Conservation (phyloP, 192 early-diverging fungal species). For the Linnemannia hyalina region DNA sequence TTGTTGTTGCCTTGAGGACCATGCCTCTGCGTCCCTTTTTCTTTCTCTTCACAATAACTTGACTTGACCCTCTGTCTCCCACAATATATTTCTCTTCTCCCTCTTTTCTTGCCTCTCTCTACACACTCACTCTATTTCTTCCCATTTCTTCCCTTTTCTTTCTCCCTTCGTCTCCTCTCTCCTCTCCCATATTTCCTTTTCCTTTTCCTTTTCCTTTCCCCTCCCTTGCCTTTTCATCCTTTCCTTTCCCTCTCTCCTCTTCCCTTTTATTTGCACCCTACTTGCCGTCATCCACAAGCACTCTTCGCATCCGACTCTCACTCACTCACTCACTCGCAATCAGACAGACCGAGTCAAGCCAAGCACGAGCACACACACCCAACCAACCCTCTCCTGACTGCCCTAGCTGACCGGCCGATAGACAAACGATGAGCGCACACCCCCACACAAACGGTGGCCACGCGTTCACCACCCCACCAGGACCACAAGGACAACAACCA, state of each 20-base stretch:
- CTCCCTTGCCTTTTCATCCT: not conserved
- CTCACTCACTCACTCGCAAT: not conserved
- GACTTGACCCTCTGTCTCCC: not conserved
- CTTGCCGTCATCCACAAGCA: not conserved
- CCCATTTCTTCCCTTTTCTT: not conserved
- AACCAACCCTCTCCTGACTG: too few relatives aligned
- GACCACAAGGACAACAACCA: not conserved
- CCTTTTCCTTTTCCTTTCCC: not conserved
- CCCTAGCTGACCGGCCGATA: not conserved
- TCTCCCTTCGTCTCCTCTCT: not conserved
- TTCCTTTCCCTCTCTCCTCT: not conserved
- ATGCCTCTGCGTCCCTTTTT: too few relatives aligned
- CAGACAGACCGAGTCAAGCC: slow-evolving; percentile 8
- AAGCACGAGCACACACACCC: not conserved
- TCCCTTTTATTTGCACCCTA: not conserved
- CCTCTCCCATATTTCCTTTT: not conserved
- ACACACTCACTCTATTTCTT: slow-evolving; percentile 3
- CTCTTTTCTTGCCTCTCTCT: not conserved
- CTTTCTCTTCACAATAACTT: too few relatives aligned
- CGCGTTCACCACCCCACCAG: not conserved
- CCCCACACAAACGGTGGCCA: slow-evolving; percentile 1
- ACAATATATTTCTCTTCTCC: not conserved
- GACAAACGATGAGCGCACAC: not conserved
- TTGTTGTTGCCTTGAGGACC: too few relatives aligned
- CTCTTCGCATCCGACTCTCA: not conserved